Conservation (phyloP, 768 basidiomycete genomes). For the Auricularia auricula-judae region DNA sequence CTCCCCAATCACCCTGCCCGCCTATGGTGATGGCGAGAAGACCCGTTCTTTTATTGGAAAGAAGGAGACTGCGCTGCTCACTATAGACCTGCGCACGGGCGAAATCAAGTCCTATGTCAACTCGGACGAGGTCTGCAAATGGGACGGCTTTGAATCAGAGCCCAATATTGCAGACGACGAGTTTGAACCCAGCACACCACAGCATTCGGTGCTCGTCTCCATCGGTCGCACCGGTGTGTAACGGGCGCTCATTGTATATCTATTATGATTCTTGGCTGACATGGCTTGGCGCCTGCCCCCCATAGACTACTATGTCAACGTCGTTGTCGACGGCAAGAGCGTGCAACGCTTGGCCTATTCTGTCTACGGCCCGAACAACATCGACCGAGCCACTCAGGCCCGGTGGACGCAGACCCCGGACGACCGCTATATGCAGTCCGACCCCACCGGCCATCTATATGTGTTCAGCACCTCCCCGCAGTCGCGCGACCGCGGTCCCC, state of each 20-base stretch:
- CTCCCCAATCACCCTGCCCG: constrained; percentile 71
- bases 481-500: constrained; percentile 7
- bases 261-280: no score
- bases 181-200: constrained; percentile 22
- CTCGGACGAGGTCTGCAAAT: constrained; percentile 53
- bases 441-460: constrained; percentile 68
- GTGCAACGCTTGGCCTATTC: constrained; percentile 84
- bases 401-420: constrained; percentile 70
- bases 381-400: constrained; percentile 62
- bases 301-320: constrained; percentile 72
- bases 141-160: constrained; percentile 28
- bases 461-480: constrained; percentile 37
- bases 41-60: constrained; percentile 75
- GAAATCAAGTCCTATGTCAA: constrained; percentile 64
- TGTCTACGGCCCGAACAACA: constrained; percentile 85
- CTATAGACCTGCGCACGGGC: constrained; percentile 72
- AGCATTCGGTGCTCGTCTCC: constrained; percentile 35
- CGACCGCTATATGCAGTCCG: constrained; percentile 67
- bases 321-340: constrained; percentile 26
- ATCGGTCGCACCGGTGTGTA: constrained; percentile 51
- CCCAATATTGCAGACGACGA: constrained; percentile 26
- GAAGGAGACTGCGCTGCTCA: constrained; percentile 75
- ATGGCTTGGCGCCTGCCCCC: constrained; percentile 11
- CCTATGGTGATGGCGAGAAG: constrained; percentile 49
- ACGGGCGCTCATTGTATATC: constrained; percentile 12